A percentile compares a stretch with the other conserved stretches of the same genome.
phyloP scores from a whole-genome alignment of 257 asterid species.

The Scutellaria barbata region DNA sequence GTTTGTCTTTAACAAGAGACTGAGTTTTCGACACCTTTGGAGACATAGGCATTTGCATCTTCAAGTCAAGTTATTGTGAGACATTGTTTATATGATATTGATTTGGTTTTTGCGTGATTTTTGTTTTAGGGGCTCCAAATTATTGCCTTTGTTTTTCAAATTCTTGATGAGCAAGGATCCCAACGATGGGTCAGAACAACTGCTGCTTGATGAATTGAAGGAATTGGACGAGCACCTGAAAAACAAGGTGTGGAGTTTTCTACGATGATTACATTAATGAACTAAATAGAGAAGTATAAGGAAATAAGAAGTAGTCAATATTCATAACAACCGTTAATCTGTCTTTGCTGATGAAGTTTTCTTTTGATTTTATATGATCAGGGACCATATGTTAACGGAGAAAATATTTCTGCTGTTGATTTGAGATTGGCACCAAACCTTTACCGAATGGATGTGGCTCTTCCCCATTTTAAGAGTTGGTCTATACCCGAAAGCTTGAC shows the following conservation, averaged over 20 bases:
- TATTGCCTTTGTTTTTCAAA: constrained; percentile 65
- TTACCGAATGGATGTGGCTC: constrained; percentile 71
- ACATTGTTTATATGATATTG: not conserved
- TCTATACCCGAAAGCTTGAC: constrained; percentile 61
- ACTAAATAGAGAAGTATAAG: not conserved
- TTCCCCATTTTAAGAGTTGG: constrained; percentile 74
- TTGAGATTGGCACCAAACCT: constrained; percentile 74
- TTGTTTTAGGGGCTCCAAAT: constrained; percentile 62
- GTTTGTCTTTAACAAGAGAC: not conserved
- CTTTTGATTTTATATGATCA: constrained; percentile 16
- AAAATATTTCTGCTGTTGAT: constrained; percentile 66
- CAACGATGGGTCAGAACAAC: constrained; percentile 73
- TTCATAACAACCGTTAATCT: constrained; percentile 22
- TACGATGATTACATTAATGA: not conserved
- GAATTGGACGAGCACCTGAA: constrained; percentile 79
- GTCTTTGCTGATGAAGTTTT: not conserved
- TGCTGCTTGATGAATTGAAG: constrained; percentile 63
- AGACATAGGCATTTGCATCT: not conserved
- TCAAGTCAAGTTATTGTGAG: not conserved
- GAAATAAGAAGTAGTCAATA: too few relatives aligned
- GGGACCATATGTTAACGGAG: constrained; percentile 75
- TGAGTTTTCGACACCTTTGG: not conserved
- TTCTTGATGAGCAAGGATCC: constrained; percentile 86
- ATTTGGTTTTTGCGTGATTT: not conserved
- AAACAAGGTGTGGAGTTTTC: constrained; percentile 52